A percentile compares a stretch with the other conserved stretches of the same genome.
These are phyloP conservation scores for Durusdinium trenchii DNA, from an alignment of 73 alveolate species.

Conservation along the genomic window DNA sequence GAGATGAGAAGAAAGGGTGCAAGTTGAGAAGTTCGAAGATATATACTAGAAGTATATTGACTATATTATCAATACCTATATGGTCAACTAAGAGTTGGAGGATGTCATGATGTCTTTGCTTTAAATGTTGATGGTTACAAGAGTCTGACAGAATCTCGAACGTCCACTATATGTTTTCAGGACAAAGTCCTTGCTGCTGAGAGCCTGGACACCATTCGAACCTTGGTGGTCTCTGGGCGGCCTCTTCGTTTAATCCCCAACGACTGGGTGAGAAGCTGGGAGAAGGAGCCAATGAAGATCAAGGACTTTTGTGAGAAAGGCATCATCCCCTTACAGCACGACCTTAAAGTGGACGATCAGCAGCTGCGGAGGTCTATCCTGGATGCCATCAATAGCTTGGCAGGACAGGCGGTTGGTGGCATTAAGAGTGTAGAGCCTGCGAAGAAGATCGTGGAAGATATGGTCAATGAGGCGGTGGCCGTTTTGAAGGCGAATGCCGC, in stretches of 20 bases:
- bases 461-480: conserved; percentile 46
- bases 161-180: background rate
- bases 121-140: background rate
- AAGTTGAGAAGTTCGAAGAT: no score
- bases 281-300: conserved; percentile 46
- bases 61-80: no score
- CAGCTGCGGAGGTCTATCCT: conserved; percentile 32
- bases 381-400: conserved; percentile 70
- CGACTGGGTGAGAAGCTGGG: conserved; percentile 56
- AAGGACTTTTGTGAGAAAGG: conserved; percentile 50
- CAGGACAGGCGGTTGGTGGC: conserved; percentile 87
- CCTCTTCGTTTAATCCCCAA: conserved; percentile 87
- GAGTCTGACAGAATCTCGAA: background rate
- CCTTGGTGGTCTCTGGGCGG: conserved; percentile 85
- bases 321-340: conserved; percentile 71
- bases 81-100: background rate
- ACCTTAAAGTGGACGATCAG: conserved; percentile 34
- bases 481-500: conserved; percentile 29
- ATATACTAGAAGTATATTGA: no score
- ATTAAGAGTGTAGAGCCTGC: conserved; percentile 68
- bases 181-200: conserved; percentile 69
- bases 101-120: background rate
- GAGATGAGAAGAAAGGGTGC: no score
- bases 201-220: conserved; percentile 74
- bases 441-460: conserved; percentile 62